These are phyloP conservation scores for Chloropicon primus DNA, from an alignment of 139 green algal genomes.

Conservation along the genomic window DNA sequence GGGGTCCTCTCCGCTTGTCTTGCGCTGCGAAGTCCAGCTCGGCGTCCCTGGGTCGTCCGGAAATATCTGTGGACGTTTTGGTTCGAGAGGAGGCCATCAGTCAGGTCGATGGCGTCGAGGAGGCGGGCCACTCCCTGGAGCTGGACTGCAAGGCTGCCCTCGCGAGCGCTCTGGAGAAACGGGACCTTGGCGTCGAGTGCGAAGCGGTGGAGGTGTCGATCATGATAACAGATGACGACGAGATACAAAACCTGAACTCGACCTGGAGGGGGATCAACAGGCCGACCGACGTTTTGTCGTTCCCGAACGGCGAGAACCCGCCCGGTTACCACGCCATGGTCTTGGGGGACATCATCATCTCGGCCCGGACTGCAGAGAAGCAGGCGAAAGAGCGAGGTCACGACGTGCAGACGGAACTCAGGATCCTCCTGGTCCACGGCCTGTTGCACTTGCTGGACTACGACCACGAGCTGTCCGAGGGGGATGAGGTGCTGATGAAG, in stretches of 20 bases:
- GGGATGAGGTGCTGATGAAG: neutral
- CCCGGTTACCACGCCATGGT: neutral
- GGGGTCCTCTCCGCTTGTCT: too few relatives aligned
- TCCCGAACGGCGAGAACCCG: neutral
- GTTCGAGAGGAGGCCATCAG: neutral
- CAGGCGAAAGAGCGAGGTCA: neutral
- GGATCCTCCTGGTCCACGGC: neutral
- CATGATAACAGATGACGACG: neutral
- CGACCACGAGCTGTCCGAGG: neutral
- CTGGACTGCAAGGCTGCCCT: neutral
- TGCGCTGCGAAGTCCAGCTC: neutral
- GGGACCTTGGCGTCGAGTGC: neutral
- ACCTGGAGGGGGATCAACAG: neutral
- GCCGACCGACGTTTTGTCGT: neutral
- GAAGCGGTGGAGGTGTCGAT: neutral
- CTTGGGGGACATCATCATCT: neutral
- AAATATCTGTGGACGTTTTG: neutral
- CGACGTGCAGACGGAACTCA: neutral
- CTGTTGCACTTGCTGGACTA: neutral
- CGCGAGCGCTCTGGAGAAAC: neutral
- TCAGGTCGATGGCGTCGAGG: neutral
- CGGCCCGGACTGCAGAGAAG: neutral
- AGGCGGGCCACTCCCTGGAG: neutral
- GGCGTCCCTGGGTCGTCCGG: neutral
- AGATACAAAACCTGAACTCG: neutral